A percentile compares a stretch with the other conserved stretches of the same genome.
Conservation (phyloP, 257 asterid species). For the Solanum stenotomum region DNA sequence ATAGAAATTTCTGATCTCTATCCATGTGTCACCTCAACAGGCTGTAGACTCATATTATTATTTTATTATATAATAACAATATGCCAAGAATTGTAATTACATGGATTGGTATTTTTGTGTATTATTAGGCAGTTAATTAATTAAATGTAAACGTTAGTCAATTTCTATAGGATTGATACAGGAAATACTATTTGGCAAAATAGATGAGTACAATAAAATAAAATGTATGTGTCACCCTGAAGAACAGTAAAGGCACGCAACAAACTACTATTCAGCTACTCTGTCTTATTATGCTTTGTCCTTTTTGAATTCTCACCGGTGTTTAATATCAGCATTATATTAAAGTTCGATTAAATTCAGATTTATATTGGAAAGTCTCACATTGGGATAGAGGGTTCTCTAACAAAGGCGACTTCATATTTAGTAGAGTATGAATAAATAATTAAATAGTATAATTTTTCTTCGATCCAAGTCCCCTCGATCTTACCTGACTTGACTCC, state of each 20-base stretch:
- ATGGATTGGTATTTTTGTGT: background rate
- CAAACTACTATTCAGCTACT: constrained; percentile 25
- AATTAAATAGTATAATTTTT: background rate
- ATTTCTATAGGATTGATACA: constrained; percentile 10
- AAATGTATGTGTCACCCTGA: constrained; percentile 5
- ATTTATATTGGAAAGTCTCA: background rate
- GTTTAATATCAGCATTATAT: background rate
- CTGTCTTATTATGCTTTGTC: background rate
- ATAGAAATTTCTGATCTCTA: background rate
- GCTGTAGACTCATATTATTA: background rate
- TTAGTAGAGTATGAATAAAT: background rate
- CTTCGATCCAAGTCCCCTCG: accelerated
- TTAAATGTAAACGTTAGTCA: constrained; percentile 13
- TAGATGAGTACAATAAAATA: background rate
- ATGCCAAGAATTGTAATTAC: constrained; percentile 27
- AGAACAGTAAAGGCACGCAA: constrained; percentile 59
- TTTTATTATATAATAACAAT: background rate
- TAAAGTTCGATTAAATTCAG: background rate
- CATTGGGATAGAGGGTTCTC: background rate
- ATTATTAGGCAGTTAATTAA: background rate
- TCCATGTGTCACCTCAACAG: background rate
- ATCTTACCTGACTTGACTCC: background rate
- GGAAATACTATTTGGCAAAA: background rate
- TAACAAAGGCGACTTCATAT: background rate
- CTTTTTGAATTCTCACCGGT: background rate